These are phyloP conservation scores for Zymoseptoria ardabiliae DNA, from an alignment of 2,329 filamentous ascomycete genomes.

Conservation along the genomic window DNA sequence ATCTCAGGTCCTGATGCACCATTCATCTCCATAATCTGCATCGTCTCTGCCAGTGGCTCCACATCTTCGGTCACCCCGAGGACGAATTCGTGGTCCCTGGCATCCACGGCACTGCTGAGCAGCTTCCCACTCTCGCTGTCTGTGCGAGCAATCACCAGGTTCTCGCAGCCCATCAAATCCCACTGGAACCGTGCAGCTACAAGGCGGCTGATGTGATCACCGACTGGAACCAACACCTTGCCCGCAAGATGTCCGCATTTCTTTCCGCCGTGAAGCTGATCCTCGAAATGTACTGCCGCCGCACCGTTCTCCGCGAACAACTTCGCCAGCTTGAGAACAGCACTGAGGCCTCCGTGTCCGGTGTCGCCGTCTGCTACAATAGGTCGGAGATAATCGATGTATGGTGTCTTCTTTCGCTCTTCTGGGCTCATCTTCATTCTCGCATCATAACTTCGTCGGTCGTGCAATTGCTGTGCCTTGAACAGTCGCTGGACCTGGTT, in stretches of 20 bases:
- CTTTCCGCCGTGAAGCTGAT: slow-evolving; percentile 95
- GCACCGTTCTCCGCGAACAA: slow-evolving; percentile 96
- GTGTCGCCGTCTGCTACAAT: slow-evolving; percentile 97
- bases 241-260: slow-evolving; percentile 96
- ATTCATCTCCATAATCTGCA: slow-evolving; percentile 79
- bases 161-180: slow-evolving; percentile 96
- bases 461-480: slow-evolving; percentile 95
- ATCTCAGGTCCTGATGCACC: slow-evolving; percentile 75
- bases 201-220: slow-evolving; percentile 93
- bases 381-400: slow-evolving; percentile 84
- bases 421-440: slow-evolving; percentile 69
- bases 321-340: slow-evolving; percentile 92
- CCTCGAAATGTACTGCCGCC: slow-evolving; percentile 93
- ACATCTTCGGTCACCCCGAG: slow-evolving; percentile 74
- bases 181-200: slow-evolving; percentile 91
- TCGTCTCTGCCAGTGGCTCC: slow-evolving; percentile 75
- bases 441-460: slow-evolving; percentile 87
- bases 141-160: slow-evolving; percentile 87
- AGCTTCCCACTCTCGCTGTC: slow-evolving; percentile 92
- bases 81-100: slow-evolving; percentile 94
- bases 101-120: slow-evolving; percentile 83
- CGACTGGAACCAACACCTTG: slow-evolving; percentile 87
- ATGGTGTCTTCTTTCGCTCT: slow-evolving; percentile 68
- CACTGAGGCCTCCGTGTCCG: slow-evolving; percentile 82
- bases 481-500: slow-evolving; percentile 95